Evolutionary conservation across 164 flowering plant species (phyloP).

Genomic region (Echeveria elegans): DNA sequence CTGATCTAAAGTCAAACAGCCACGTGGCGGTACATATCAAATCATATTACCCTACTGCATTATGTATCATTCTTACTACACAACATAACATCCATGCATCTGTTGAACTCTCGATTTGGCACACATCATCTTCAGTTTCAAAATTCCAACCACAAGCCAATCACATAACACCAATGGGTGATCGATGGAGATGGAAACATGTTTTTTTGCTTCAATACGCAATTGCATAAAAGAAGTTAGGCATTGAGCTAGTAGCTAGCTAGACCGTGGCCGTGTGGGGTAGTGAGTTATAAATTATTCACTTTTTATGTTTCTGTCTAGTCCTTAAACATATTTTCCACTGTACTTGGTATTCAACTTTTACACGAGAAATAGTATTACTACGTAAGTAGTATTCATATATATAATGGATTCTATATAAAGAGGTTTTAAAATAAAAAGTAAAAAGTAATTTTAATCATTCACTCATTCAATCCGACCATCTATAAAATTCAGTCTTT

Average conservation of each 20-base stretch:
- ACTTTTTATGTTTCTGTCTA: neutral
- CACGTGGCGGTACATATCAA: neutral
- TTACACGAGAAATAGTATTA: neutral
- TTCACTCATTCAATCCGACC: too few relatives aligned
- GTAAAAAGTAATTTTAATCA: too few relatives aligned
- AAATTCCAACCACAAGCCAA: neutral
- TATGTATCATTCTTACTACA: neutral
- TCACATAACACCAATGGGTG: neutral
- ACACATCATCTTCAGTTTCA: neutral
- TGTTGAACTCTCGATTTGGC: neutral
- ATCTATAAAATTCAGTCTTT: too few relatives aligned
- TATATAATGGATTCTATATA: neutral
- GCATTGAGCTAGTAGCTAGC: constrained; percentile 1
- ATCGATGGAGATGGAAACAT: neutral
- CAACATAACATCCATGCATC: neutral
- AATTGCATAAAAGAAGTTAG: neutral
- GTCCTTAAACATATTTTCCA: constrained; percentile 2
- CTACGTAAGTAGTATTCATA: neutral
- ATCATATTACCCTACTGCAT: neutral
- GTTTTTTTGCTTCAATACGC: neutral
- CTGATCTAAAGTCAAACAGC: constrained; percentile 6
- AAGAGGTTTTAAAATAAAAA: too few relatives aligned
- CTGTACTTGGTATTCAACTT: neutral
- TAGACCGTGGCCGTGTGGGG: constrained; percentile 1
- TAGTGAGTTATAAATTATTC: neutral